These are phyloP conservation scores for Zymoseptoria tritici DNA, from an alignment of 2,329 filamentous ascomycete genomes.

Conservation along the genomic window DNA sequence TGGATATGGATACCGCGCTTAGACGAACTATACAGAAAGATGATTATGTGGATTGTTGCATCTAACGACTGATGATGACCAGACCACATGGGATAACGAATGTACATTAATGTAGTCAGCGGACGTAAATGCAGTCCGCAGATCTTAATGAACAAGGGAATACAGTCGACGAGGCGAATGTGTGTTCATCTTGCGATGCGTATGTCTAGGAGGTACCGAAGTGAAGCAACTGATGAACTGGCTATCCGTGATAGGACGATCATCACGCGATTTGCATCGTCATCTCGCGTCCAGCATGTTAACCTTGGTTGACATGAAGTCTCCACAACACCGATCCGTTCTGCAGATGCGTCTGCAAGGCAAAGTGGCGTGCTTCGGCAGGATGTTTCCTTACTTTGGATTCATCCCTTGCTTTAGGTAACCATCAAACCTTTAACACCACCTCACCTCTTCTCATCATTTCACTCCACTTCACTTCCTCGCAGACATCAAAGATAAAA, in stretches of 20 bases:
- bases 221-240: too few species aligned
- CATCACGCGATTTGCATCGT: neutral
- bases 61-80: neutral
- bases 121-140: too few species aligned
- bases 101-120: too few species aligned
- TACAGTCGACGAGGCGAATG: too few species aligned
- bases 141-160: too few species aligned
- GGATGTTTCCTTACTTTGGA: neutral
- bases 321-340: neutral
- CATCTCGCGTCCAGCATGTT: neutral
- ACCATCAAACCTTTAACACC: neutral
- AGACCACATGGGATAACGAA: too few species aligned
- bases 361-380: neutral
- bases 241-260: neutral
- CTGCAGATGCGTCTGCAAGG: neutral
- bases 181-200: too few species aligned
- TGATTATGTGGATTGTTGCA: neutral
- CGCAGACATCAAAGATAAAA: neutral
- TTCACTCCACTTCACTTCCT: neutral
- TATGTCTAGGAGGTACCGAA: too few species aligned
- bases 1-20: neutral
- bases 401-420: neutral
- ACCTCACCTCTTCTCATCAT: neutral
- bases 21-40: neutral
- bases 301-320: neutral